Evolutionary conservation across 2,329 filamentous ascomycete species (phyloP), one percentile per base, ranked within the genome.

Genomic region (Colletotrichum lentis): DNA sequence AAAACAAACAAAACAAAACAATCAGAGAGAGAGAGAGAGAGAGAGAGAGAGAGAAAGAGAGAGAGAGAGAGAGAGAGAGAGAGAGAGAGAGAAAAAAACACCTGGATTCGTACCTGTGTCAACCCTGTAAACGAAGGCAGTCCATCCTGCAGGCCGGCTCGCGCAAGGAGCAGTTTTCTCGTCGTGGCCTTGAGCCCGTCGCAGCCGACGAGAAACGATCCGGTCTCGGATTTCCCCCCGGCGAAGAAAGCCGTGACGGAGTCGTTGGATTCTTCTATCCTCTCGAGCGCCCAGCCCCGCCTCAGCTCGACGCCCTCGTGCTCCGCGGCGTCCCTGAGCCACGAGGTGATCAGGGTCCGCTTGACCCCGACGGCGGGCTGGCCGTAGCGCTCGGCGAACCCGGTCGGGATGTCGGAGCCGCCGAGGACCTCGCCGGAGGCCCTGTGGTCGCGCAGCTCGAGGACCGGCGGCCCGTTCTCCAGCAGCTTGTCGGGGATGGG

Each of bases 151-250:
- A 72, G 52, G 0, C 70, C 69, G 10, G 64, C 62, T 6, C 66
- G 59, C n/a, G 63, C 68, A 10, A 73, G 64, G 5, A 74, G 44
- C 16, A 69, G 14, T 3, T 43, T 57, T 46, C 72, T 55, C 11
- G 69, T 70, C 16, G 70, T 70, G 4, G 73, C 70, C 47, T 72
- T 73, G 50, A 74, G 67, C 5, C 72, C 73, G 62, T 75, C 73
- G 53, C 72, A 73, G 18, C 73, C 73, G 10, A 75, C 50, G 12
- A 74, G 49, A 10, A 75, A 73, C 7, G 64, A 62, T 10, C 73
- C 73, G 2, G 70, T 71, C 46, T 69, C 73, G 1, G 67, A 44
- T 5, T 63, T 56, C 1, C 69, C 70, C 16, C 69, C 69, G 4
- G 66, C 67, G 27, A 74, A 75, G 44, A 62, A 53, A 5, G 73